Conservation (phyloP, 345 rosid species). For the Acer negundo region DNA sequence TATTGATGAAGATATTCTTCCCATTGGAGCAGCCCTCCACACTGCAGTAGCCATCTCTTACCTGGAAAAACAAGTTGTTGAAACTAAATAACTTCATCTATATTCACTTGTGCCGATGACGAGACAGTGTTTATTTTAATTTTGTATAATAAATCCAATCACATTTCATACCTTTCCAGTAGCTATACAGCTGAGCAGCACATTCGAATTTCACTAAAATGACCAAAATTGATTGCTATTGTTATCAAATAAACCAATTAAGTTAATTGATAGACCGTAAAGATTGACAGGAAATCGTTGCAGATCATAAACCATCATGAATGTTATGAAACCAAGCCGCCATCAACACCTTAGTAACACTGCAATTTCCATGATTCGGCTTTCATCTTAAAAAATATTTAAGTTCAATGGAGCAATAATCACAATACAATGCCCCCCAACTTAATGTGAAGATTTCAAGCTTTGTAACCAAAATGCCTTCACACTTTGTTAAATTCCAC, state of each 20-base stretch:
- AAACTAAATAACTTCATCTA: constrained; percentile 3
- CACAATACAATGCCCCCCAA: not conserved
- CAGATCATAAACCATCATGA: not conserved
- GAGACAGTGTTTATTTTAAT: not conserved
- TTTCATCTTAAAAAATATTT: not conserved
- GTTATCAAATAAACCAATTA: not conserved
- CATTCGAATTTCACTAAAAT: not conserved
- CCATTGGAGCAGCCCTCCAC: constrained; percentile 58
- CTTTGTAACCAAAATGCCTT: constrained; percentile 1
- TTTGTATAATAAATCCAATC: not conserved
- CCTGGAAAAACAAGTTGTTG: constrained; percentile 27
- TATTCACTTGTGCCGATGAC: not conserved
- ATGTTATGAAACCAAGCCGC: no score
- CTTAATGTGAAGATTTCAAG: not conserved
- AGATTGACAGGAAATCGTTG: not conserved
- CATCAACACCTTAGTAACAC: not conserved
- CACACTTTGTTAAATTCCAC: not conserved
- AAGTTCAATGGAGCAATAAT: not conserved
- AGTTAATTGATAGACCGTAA: not conserved
- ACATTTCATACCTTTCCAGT: not conserved
- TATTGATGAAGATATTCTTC: constrained; percentile 52
- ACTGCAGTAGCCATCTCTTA: constrained; percentile 59
- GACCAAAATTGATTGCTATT: not conserved
- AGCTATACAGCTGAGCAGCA: not conserved
- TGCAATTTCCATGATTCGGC: not conserved